Conservation (phyloP, 2,329 filamentous ascomycete genomes). For the Diaporthe longicolla region DNA sequence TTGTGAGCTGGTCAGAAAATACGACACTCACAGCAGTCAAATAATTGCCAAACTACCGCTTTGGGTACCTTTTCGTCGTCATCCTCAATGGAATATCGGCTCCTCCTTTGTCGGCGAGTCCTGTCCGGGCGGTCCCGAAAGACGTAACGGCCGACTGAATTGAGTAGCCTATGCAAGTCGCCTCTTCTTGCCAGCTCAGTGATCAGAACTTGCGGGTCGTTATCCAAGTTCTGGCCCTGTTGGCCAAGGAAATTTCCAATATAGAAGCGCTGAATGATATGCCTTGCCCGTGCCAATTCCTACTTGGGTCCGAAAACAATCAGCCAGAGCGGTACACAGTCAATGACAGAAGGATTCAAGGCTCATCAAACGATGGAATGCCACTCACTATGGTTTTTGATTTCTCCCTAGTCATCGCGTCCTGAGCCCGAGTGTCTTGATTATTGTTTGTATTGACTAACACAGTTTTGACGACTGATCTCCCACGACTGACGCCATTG, state of each 20-base stretch:
- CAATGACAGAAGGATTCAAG: not conserved
- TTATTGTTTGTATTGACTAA: not conserved
- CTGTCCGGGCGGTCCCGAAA: not conserved
- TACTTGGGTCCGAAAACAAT: not conserved
- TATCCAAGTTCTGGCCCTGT: not conserved
- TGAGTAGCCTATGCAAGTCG: not conserved
- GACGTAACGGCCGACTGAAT: not conserved
- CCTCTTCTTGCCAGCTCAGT: not conserved
- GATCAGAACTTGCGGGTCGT: not conserved
- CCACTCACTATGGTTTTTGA: not conserved
- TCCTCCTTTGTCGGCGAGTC: too few relatives aligned
- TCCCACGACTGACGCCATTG: not conserved
- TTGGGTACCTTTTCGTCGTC: not conserved
- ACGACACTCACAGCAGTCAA: slow-evolving; percentile 16
- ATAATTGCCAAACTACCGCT: slow-evolving; percentile 15
- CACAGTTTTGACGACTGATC: not conserved
- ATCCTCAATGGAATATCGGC: not conserved
- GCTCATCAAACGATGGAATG: not conserved
- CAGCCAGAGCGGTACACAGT: not conserved
- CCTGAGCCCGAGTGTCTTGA: not conserved
- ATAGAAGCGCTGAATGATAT: slow-evolving; percentile 22
- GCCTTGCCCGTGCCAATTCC: slow-evolving; percentile 15
- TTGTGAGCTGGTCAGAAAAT: not conserved
- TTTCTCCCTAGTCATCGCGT: not conserved
- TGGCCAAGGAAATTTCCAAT: not conserved